Evolutionary conservation across 768 basidiomycete species (phyloP).

Genomic region (Collybiopsis luxurians): DNA sequence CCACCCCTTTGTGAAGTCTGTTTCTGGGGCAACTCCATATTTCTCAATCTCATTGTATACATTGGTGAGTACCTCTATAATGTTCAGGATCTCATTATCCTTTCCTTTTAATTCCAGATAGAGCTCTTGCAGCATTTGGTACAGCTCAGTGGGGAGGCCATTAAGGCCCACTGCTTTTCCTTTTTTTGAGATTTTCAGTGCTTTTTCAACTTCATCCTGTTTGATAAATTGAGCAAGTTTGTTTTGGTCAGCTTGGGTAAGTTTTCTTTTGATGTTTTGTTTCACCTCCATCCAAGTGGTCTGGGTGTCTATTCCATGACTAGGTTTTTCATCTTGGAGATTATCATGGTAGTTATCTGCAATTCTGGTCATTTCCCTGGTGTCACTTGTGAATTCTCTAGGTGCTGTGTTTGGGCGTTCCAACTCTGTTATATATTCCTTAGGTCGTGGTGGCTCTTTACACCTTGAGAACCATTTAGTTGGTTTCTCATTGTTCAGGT

Average conservation of each 20-base stretch:
- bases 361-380: constrained; percentile 28
- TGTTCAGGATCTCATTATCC: constrained; percentile 6
- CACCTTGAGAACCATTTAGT: background rate
- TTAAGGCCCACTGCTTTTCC: no score
- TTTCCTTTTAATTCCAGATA: no score
- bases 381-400: constrained; percentile 15
- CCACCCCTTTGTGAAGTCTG: constrained; percentile 20
- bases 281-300: no score
- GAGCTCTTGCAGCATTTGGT: no score
- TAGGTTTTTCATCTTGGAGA: background rate
- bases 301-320: no score
- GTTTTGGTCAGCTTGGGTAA: no score
- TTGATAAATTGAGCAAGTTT: no score
- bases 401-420: background rate
- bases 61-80: background rate
- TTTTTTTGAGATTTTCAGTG: no score
- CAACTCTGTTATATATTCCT: background rate
- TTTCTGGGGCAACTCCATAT: background rate
- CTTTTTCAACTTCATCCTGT: no score
- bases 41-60: constrained; percentile 15
- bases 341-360: constrained; percentile 24
- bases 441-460: background rate
- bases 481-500: constrained; percentile 3
- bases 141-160: no score
- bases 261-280: no score